Percentiles rank a stretch among this genome's conserved stretches.
These are phyloP conservation scores for Plenodomus biglobosus DNA, from an alignment of 2,329 filamentous ascomycete species.

Conservation along the genomic window DNA sequence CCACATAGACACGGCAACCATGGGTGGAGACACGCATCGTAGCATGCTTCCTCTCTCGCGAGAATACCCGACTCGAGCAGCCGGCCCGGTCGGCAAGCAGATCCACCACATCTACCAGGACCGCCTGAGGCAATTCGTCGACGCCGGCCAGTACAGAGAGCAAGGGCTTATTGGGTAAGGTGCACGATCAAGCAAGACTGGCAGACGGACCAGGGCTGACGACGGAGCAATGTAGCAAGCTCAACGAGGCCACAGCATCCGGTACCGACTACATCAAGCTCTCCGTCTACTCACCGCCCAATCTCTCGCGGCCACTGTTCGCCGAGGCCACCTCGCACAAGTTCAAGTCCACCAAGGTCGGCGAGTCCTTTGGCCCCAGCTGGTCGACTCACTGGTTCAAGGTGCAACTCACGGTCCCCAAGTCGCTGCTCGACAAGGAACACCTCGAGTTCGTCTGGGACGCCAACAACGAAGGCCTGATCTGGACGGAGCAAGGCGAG, in stretches of 20 bases:
- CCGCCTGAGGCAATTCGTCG: constrained; percentile 79
- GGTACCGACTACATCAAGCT: constrained; percentile 80
- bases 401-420: constrained; percentile 74
- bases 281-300: constrained; percentile 80
- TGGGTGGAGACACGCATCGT: constrained; percentile 43
- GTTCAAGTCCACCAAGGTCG: constrained; percentile 73
- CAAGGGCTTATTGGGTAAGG: constrained; percentile 74
- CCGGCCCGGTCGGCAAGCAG: constrained; percentile 45
- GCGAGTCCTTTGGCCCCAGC: constrained; percentile 83
- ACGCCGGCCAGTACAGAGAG: constrained; percentile 68
- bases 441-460: constrained; percentile 97
- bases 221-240: too few relatives aligned
- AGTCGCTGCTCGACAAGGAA: constrained; percentile 71
- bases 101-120: constrained; percentile 85
- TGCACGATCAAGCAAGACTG: constrained; percentile 45
- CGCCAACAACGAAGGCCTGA: constrained; percentile 87
- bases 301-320: constrained; percentile 79
- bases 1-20: constrained; percentile 13
- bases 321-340: constrained; percentile 75
- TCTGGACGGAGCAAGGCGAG: constrained; percentile 89
- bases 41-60: constrained; percentile 28
- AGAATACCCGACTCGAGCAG: constrained; percentile 40
- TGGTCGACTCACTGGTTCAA: constrained; percentile 99
- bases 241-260: constrained; percentile 67
- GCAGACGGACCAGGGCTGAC: constrained; percentile 43